A percentile compares a stretch with the other conserved stretches of the same genome.
Evolutionary conservation across 768 basidiomycete genomes (phyloP).

Genomic region (Coprinopsis strossmayeri): DNA sequence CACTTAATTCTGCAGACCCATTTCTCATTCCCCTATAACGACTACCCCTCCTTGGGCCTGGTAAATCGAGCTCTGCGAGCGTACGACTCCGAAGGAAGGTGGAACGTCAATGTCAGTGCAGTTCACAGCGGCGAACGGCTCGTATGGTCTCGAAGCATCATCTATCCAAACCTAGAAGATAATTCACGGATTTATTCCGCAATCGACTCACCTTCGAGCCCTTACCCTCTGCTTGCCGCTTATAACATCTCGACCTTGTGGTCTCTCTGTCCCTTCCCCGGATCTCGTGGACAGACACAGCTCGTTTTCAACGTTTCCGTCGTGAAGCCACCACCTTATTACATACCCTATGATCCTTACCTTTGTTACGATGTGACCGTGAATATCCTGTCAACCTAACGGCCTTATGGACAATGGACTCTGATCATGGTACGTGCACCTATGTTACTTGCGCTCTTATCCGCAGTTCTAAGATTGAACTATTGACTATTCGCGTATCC

Average conservation of each 20-base stretch:
- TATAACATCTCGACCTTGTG: slow-evolving; percentile 26
- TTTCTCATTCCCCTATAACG: slow-evolving; percentile 43
- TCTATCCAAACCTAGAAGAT: slow-evolving; percentile 25
- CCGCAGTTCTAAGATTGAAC: too few species aligned
- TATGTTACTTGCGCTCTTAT: too few species aligned
- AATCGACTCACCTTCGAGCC: slow-evolving; percentile 14
- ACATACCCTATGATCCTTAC: neutral
- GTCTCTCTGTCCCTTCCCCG: slow-evolving; percentile 31
- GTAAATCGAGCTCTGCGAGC: slow-evolving; percentile 31
- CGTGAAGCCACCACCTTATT: neutral
- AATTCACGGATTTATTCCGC: slow-evolving; percentile 25
- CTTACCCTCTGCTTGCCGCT: slow-evolving; percentile 24
- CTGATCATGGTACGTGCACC: too few species aligned
- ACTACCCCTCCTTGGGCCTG: slow-evolving; percentile 36
- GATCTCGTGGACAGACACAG: slow-evolving; percentile 11
- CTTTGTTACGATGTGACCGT: slow-evolving; percentile 1
- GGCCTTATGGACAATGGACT: too few species aligned
- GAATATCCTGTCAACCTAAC: neutral
- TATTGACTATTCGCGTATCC: too few species aligned
- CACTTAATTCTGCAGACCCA: slow-evolving; percentile 28
- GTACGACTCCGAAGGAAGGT: slow-evolving; percentile 24
- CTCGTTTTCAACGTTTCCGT: slow-evolving; percentile 11
- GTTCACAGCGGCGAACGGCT: slow-evolving; percentile 24
- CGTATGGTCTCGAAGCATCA: slow-evolving; percentile 31
- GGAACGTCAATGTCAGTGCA: slow-evolving; percentile 33